These are phyloP conservation scores for Globisporangium middletonii DNA, from an alignment of 352 stramenopile species.

Conservation along the genomic window DNA sequence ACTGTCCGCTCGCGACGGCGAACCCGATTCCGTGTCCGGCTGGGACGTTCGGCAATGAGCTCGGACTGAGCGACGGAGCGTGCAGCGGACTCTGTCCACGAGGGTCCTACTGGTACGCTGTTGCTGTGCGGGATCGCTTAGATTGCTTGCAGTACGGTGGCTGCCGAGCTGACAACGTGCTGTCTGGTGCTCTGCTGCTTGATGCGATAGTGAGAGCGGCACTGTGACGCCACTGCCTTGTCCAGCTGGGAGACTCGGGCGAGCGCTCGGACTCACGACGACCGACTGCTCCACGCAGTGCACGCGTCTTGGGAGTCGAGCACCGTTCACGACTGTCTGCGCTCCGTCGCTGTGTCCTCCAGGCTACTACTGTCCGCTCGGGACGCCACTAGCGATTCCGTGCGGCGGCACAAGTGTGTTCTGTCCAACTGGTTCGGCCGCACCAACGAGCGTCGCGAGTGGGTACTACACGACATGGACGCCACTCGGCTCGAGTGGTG, in stretches of 20 bases:
- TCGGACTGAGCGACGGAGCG: slow-evolving; percentile 22
- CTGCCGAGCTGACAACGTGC: neutral
- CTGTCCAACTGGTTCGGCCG: slow-evolving; percentile 40
- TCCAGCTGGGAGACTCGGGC: slow-evolving; percentile 38
- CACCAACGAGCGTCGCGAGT: slow-evolving; percentile 24
- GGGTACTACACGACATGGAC: slow-evolving; percentile 64
- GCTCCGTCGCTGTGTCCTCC: slow-evolving; percentile 38
- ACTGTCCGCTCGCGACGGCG: slow-evolving; percentile 42
- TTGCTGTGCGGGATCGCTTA: slow-evolving; percentile 11
- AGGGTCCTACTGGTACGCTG: slow-evolving; percentile 47
- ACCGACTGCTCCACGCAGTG: slow-evolving; percentile 42
- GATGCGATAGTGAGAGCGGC: slow-evolving; percentile 17
- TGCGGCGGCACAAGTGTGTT: slow-evolving; percentile 38
- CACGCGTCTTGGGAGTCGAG: slow-evolving; percentile 11
- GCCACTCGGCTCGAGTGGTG: slow-evolving; percentile 9
- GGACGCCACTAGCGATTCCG: slow-evolving; percentile 15
- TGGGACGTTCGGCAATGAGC: slow-evolving; percentile 33
- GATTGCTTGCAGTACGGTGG: neutral
- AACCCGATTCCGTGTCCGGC: slow-evolving; percentile 41
- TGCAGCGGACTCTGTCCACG: slow-evolving; percentile 50
- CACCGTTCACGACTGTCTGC: slow-evolving; percentile 20
- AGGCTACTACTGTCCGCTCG: slow-evolving; percentile 56
- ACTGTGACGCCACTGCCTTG: slow-evolving; percentile 37
- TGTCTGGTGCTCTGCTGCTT: neutral
- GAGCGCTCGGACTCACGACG: slow-evolving; percentile 27